Base-by-base conservation (phyloP, 2,329 filamentous ascomycete genomes). In the Epichloe amarillans region DNA sequence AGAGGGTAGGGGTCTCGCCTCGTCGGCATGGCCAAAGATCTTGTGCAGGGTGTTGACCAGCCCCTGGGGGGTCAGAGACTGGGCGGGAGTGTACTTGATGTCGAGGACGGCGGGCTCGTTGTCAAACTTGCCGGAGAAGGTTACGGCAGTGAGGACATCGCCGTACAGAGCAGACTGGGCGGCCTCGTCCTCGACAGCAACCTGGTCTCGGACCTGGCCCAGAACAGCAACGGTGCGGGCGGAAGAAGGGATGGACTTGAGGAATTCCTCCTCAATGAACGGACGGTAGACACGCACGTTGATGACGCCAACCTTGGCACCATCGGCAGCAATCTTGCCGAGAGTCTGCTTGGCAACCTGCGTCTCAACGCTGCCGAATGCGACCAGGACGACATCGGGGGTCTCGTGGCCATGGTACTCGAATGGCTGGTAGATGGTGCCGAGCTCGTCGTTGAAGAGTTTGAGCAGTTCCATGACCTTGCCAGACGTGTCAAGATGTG, bases 281-380 rank as follows among this genome's bases (percentile, higher is more conserved):
- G 93, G 93, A 42, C 91, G 82, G 74, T 97, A 98, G 50, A 98
- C 77, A 56, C 93, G 86, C 45, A 97, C 91, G 60, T 88, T 91
- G 67, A 98, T 76, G 39, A 91, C 85, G 60, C 93, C 93, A 54
- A 96, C 79, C 70, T 83, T 88, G 63, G 79, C 77, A 56, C 84
- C 89, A 56, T 84, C 77, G 55, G 79, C 76, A 33, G 86, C 79
- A 45, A 97, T 74, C 40, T 83, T 81, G 42, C 75, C 73, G 11
- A 88, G 82, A 49, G 95, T 80, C 69, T 96, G 88, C 57, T 84
- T 83, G 52, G 88, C 82, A 54, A 97, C 72, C 60, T 93, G 89
- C 14, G 87, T 82, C 72, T 98, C 93, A 5, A 90, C 81, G 53
- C 88, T 95, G 58, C 93, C 93, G 60, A 98, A 96, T 43, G 88